Conservation (phyloP, 148 eudicot genomes). For the Nyssa sinensis region DNA sequence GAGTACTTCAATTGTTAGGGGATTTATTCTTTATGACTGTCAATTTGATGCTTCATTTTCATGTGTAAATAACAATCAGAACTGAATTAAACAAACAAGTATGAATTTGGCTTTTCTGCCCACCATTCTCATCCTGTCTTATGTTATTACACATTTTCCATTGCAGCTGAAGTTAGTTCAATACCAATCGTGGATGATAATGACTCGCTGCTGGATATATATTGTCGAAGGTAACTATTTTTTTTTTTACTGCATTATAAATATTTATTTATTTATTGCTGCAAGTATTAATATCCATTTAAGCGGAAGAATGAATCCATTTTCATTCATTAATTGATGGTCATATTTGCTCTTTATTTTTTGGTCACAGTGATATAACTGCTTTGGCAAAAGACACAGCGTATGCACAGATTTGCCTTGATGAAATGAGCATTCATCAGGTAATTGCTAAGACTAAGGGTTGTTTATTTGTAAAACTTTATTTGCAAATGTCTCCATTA, state of each 20-base stretch:
- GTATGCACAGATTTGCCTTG: slow-evolving; percentile 76
- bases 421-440: slow-evolving; percentile 84
- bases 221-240: slow-evolving; percentile 77
- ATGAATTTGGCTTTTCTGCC: neutral
- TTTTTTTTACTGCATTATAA: slow-evolving; percentile 10
- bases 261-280: neutral
- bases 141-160: slow-evolving; percentile 7
- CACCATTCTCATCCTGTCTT: slow-evolving; percentile 9
- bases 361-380: slow-evolving; percentile 76
- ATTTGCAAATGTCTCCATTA: neutral
- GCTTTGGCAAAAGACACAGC: slow-evolving; percentile 88
- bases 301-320: neutral
- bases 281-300: neutral
- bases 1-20: neutral
- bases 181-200: slow-evolving; percentile 90
- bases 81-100: neutral
- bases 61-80: neutral
- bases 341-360: neutral
- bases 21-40: slow-evolving; percentile 3
- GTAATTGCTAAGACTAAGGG: slow-evolving; percentile 38
- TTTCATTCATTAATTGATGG: neutral
- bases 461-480: neutral
- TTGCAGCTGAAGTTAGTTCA: slow-evolving; percentile 90
- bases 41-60: neutral
- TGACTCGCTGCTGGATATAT: slow-evolving; percentile 83